phyloP scores from a whole-genome alignment of 371 early-diverging fungal genomes.

The Aphelidium insulamus region DNA sequence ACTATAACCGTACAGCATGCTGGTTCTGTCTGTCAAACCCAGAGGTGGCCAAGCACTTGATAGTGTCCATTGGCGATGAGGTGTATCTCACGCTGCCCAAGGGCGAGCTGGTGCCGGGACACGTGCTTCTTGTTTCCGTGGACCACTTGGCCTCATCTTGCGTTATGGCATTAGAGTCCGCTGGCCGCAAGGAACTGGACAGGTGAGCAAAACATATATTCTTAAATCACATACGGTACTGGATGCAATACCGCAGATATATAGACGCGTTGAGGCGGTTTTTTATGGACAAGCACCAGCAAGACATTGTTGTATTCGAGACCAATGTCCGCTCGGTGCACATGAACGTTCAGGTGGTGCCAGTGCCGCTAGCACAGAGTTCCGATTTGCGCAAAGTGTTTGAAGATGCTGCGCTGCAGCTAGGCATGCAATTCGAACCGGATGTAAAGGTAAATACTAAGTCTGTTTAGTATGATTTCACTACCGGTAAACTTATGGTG shows the following conservation, averaged over 20 bases:
- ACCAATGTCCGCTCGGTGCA: conserved; percentile 20
- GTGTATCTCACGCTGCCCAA: conserved; percentile 52
- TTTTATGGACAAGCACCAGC: conserved; percentile 21
- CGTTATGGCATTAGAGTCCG: conserved; percentile 16
- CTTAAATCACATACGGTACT: conserved; percentile 14
- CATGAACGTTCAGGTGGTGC: conserved; percentile 34
- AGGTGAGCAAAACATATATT: no score
- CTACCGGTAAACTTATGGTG: no score
- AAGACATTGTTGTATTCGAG: conserved; percentile 43
- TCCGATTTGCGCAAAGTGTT: conserved; percentile 17
- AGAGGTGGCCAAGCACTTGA: conserved; percentile 48
- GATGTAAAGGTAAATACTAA: background rate
- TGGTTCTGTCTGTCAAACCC: conserved; percentile 77
- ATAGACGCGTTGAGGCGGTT: conserved; percentile 20
- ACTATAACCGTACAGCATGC: no score
- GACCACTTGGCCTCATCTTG: conserved; percentile 33
- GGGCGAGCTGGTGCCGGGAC: conserved; percentile 41
- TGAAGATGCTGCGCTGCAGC: background rate
- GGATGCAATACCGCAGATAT: conserved; percentile 27
- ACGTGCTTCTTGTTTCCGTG: conserved; percentile 45
- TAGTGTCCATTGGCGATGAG: conserved; percentile 42
- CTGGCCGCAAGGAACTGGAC: no score
- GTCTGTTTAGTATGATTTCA: conserved; percentile 7
- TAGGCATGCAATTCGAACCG: background rate
- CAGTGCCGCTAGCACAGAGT: conserved; percentile 15